Percentiles rank a stretch among this genome's conserved stretches.
phyloP scores from a whole-genome alignment of 371 early-diverging fungal genomes.

The Mucor indicus region DNA sequence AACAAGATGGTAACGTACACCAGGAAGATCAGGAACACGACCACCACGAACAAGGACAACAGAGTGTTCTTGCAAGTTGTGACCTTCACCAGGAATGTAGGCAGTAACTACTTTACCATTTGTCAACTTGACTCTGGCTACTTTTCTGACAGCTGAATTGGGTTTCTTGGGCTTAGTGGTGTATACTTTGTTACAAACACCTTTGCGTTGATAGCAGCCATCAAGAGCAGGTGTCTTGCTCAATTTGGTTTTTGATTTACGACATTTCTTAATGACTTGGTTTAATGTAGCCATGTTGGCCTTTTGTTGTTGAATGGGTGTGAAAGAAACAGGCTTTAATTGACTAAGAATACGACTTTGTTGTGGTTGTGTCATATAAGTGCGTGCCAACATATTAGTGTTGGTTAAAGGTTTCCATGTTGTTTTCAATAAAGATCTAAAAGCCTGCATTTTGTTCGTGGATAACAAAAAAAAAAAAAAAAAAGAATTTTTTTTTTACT shows the following conservation, averaged over 20 bases:
- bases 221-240: constrained; percentile 89
- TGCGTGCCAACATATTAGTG: constrained; percentile 4
- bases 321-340: constrained; percentile 3
- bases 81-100: constrained; percentile 98
- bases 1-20: constrained; percentile 93
- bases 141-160: constrained; percentile 89
- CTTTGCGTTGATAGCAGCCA: constrained; percentile 84
- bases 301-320: constrained; percentile 22
- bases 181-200: constrained; percentile 94
- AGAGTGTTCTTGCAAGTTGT: constrained; percentile 96
- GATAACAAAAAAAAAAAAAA: neutral
- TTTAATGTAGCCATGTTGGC: constrained; percentile 87
- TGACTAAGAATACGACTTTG: constrained; percentile 16
- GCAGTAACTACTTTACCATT: constrained; percentile 88
- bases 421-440: constrained; percentile 26
- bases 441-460: constrained; percentile 22
- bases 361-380: constrained; percentile 4
- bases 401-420: constrained; percentile 21
- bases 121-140: constrained; percentile 81
- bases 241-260: constrained; percentile 65
- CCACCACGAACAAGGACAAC: constrained; percentile 95
- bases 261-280: constrained; percentile 88
- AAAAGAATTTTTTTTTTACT: no score
- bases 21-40: constrained; percentile 95
- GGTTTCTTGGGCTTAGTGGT: constrained; percentile 93